A percentile compares a stretch with the other conserved stretches of the same genome.
Conservation (phyloP, 352 stramenopile genomes). For the Globisporangium alternatum region DNA sequence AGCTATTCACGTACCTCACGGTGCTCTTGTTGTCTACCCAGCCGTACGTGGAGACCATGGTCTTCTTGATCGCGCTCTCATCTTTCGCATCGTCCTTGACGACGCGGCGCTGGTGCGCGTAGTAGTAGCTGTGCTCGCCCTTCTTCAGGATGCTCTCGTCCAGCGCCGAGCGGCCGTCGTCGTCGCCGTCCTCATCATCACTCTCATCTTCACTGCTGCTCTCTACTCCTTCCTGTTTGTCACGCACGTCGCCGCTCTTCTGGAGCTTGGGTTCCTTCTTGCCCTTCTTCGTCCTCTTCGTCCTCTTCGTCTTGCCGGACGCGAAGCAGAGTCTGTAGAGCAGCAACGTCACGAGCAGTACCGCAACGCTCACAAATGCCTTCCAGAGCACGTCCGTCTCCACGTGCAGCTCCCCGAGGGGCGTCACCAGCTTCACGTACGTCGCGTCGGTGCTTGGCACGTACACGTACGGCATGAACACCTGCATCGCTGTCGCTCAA, state of each 20-base stretch:
- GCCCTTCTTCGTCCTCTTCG: conserved; percentile 12
- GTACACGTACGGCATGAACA: conserved; percentile 80
- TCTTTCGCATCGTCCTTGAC: conserved; percentile 21
- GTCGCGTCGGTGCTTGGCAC: conserved; percentile 45
- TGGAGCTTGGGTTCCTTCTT: conserved; percentile 35
- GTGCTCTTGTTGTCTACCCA: conserved; percentile 75
- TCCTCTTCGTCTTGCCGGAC: conserved; percentile 12
- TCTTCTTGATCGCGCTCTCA: conserved; percentile 33
- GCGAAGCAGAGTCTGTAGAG: conserved; percentile 18
- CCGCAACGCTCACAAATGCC: conserved; percentile 26
- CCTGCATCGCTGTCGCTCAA: conserved; percentile 4
- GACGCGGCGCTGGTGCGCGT: conserved; percentile 51
- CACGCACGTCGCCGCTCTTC: conserved; percentile 13
- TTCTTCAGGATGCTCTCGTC: conserved; percentile 69
- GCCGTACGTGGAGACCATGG: conserved; percentile 69
- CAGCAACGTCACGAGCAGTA: conserved; percentile 37
- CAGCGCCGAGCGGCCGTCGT: conserved; percentile 33
- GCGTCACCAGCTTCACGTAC: conserved; percentile 73
- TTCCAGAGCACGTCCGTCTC: conserved; percentile 49
- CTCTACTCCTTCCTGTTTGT: conserved; percentile 5
- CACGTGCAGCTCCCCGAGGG: conserved; percentile 57
- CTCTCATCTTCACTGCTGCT: conserved; percentile 10
- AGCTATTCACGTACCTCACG: conserved; percentile 33
- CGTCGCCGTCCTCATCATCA: conserved; percentile 15
- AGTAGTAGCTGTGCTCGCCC: conserved; percentile 86